These are phyloP conservation scores for Macrophomina tecta DNA, from an alignment of 2,329 filamentous ascomycete genomes.

Conservation along the genomic window DNA sequence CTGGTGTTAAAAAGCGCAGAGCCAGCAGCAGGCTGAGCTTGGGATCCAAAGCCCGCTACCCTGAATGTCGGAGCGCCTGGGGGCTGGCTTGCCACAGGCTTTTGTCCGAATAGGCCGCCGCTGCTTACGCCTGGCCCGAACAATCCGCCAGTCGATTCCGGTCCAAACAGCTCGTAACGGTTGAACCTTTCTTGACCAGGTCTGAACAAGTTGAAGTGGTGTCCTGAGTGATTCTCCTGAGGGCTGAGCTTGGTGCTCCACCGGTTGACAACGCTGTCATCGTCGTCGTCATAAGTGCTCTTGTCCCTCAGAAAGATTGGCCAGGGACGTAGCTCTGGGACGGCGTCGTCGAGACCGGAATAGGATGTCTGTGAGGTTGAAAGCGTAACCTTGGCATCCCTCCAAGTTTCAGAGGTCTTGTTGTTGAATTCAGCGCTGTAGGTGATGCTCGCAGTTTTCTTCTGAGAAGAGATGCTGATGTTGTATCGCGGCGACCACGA, in stretches of 20 bases:
- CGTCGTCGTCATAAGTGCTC: constrained; percentile 30
- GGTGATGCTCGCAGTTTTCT: constrained; percentile 59
- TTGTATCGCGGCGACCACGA: constrained; percentile 58
- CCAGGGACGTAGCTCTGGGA: constrained; percentile 64
- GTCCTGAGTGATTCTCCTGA: constrained; percentile 30
- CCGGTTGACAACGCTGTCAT: constrained; percentile 10
- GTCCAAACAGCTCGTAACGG: constrained; percentile 33
- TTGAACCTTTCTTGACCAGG: constrained; percentile 30
- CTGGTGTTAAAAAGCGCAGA: not conserved
- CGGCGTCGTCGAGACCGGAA: constrained; percentile 60
- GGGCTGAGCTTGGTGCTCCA: constrained; percentile 32
- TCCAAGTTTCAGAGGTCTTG: constrained; percentile 68
- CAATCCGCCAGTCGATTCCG: not conserved
- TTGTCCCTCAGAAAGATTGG: constrained; percentile 56
- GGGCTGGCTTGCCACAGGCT: too few species aligned
- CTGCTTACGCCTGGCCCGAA: not conserved
- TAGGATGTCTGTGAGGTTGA: constrained; percentile 69
- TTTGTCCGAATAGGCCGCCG: not conserved
- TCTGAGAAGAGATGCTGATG: constrained; percentile 61
- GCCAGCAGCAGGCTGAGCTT: not conserved
- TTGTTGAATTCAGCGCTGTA: constrained; percentile 70
- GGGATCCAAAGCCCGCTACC: not conserved
- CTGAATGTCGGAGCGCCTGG: not conserved
- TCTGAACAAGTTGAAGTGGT: constrained; percentile 12
- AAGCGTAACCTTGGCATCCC: constrained; percentile 63